These are phyloP conservation scores for Alternaria triticina DNA, from an alignment of 2,329 filamentous ascomycete genomes.

Conservation along the genomic window DNA sequence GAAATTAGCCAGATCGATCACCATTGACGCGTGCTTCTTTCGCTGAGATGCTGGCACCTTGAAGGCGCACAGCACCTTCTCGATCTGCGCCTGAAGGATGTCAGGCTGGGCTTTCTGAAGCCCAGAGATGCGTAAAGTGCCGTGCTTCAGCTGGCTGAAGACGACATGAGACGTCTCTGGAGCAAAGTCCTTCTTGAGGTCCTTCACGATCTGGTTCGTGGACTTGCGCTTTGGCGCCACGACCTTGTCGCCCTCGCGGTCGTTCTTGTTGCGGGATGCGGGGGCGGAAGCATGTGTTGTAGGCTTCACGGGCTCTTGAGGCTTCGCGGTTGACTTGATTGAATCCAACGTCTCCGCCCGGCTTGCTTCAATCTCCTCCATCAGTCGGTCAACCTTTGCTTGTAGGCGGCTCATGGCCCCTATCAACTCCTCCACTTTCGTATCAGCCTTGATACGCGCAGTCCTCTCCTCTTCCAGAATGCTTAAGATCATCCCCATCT, in stretches of 20 bases:
- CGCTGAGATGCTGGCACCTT: neutral
- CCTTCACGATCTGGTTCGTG: neutral
- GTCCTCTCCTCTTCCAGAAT: neutral
- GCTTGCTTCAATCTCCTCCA: neutral
- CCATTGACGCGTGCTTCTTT: neutral
- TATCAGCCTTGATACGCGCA: neutral
- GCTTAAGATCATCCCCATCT: neutral
- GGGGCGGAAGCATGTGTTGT: neutral
- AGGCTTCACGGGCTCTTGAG: neutral
- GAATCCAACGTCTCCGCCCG: neutral
- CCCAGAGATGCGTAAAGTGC: neutral
- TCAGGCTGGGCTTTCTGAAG: neutral
- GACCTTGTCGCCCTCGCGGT: neutral
- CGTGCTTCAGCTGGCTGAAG: neutral
- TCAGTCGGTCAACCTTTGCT: neutral
- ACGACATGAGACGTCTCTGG: neutral
- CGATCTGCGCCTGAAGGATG: neutral
- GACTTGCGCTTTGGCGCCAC: neutral
- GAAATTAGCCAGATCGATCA: neutral
- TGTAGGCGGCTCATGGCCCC: neutral
- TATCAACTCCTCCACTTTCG: neutral
- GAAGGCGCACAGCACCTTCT: neutral
- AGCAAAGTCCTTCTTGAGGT: neutral
- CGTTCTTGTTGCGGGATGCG: neutral
- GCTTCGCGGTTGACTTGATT: neutral